These are phyloP conservation scores for Chlorella sp. DNA, from an alignment of 139 green algal genomes.

Conservation along the genomic window DNA sequence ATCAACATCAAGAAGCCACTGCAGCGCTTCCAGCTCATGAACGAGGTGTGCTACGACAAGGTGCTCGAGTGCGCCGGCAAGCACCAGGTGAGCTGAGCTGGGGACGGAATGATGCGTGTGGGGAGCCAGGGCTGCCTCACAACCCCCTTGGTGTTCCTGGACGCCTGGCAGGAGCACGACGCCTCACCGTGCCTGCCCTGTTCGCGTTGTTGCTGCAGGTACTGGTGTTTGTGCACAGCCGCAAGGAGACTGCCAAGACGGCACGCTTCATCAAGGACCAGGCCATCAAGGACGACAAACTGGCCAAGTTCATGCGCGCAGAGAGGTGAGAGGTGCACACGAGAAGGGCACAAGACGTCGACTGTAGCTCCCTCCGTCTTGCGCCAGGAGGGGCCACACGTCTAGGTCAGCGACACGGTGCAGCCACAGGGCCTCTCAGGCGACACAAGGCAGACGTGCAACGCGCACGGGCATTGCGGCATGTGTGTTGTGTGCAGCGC, in stretches of 20 bases:
- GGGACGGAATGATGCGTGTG: neutral
- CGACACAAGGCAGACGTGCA: neutral
- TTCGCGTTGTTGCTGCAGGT: too few species aligned
- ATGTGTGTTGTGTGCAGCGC: constrained; percentile 45
- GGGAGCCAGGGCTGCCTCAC: neutral
- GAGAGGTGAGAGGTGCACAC: constrained; percentile 54
- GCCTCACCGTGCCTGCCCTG: too few species aligned
- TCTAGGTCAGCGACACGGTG: neutral
- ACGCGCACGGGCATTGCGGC: neutral
- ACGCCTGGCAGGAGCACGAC: too few species aligned
- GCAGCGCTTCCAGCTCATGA: constrained; percentile 98
- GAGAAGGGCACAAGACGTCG: too few species aligned
- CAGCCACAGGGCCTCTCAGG: neutral
- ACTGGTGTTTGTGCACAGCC: constrained; percentile 96
- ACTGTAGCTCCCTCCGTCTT: too few species aligned
- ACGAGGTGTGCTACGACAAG: constrained; percentile 98
- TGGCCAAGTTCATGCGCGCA: constrained; percentile 70
- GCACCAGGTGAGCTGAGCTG: constrained; percentile 62
- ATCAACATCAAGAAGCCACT: constrained; percentile 96
- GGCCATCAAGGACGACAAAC: constrained; percentile 65
- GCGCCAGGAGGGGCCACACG: neutral
- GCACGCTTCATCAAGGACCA: constrained; percentile 83
- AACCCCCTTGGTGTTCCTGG: too few species aligned
- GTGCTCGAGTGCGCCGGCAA: constrained; percentile 86
- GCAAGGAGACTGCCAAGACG: constrained; percentile 98